Percentiles rank a stretch among this genome's conserved stretches.
Evolutionary conservation across 345 rosid species (phyloP).

Genomic region (Barbarea vulgaris): DNA sequence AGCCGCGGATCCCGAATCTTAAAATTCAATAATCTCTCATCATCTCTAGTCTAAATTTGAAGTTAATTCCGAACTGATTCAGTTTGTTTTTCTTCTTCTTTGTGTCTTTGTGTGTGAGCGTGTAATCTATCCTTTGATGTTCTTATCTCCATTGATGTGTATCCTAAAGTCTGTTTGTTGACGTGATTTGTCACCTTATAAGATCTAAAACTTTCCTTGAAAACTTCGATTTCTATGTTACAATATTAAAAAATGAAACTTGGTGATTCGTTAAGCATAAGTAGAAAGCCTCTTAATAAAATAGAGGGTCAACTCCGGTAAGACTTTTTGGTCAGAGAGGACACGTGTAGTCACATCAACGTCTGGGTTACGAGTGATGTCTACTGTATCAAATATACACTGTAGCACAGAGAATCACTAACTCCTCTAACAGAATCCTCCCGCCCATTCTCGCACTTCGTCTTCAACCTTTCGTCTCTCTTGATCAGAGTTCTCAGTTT

Average conservation of each 20-base stretch:
- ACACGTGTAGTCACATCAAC: constrained; percentile 9
- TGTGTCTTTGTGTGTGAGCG: constrained; percentile 24
- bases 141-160: constrained; percentile 11
- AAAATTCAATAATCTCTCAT: constrained; percentile 35
- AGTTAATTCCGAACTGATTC: constrained; percentile 31
- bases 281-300: background rate
- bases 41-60: constrained; percentile 27
- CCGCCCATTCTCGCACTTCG: constrained; percentile 39
- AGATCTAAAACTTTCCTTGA: background rate
- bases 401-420: background rate
- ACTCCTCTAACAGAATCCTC: constrained; percentile 44
- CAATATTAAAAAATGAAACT: background rate
- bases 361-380: background rate
- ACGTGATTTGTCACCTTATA: constrained; percentile 16
- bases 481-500: constrained; percentile 15
- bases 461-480: constrained; percentile 38
- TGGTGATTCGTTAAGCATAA: background rate
- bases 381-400: constrained; percentile 18
- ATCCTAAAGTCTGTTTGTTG: constrained; percentile 26
- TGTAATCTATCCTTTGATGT: constrained; percentile 38
- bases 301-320: background rate
- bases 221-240: background rate
- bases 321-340: constrained; percentile 24
- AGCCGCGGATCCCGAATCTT: constrained; percentile 43
- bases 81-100: constrained; percentile 7